These are phyloP conservation scores for Microdochium bolleyi DNA, from an alignment of 2,329 filamentous ascomycete genomes.

Conservation along the genomic window DNA sequence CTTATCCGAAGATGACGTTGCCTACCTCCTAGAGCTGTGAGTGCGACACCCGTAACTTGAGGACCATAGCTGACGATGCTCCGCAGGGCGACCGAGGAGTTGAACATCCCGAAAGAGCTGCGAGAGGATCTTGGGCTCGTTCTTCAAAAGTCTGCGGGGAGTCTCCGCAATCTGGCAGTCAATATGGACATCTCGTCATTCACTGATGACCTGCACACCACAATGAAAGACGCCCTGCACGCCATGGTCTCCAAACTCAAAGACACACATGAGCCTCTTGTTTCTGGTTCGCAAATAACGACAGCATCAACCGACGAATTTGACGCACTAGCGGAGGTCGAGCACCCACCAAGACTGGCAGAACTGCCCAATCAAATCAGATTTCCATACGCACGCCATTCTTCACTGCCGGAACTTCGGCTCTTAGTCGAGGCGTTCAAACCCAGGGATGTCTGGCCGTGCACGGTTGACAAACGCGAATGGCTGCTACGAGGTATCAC, in stretches of 20 bases:
- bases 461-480: constrained; percentile 55
- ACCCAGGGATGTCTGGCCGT: constrained; percentile 75
- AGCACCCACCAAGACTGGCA: neutral
- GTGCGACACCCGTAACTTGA: constrained; percentile 6
- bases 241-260: neutral
- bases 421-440: constrained; percentile 58
- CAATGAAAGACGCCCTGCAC: neutral
- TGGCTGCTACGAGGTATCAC: constrained; percentile 58
- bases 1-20: constrained; percentile 42
- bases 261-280: neutral
- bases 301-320: neutral
- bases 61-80: neutral
- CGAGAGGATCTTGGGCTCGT: neutral
- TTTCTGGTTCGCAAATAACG: neutral
- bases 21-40: constrained; percentile 34
- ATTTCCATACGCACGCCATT: constrained; percentile 87
- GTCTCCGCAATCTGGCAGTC: neutral
- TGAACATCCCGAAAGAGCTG: constrained; percentile 1
- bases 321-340: too few species aligned
- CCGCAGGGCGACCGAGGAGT: constrained; percentile 2
- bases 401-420: constrained; percentile 74
- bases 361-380: constrained; percentile 23
- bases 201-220: neutral
- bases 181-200: neutral
- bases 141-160: neutral